Conservation (phyloP, 176 grass and related monocot genomes). For the Aegilops sharonensis region DNA sequence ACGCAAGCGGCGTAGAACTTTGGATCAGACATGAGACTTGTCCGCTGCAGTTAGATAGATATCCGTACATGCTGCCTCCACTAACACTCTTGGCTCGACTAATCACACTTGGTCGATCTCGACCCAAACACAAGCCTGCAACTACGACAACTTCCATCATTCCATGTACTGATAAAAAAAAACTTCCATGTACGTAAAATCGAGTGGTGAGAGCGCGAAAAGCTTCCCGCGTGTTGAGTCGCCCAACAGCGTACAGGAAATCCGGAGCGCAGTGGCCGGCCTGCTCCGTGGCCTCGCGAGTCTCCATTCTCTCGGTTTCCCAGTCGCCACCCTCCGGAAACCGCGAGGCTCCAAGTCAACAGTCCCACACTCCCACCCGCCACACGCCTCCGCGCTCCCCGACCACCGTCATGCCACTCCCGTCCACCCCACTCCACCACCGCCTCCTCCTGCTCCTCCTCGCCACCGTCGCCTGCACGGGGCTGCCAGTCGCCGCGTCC, state of each 20-base stretch:
- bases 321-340: neutral
- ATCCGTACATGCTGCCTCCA: no score
- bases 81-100: no score
- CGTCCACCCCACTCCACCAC: conserved; percentile 7
- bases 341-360: neutral
- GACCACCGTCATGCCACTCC: conserved; percentile 20
- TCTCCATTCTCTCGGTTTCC: neutral
- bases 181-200: no score
- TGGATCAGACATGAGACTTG: no score
- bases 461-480: conserved; percentile 5
- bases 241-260: neutral
- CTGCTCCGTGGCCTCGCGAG: neutral
- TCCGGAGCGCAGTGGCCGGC: conserved; percentile 10
- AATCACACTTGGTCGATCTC: no score
- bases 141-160: no score
- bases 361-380: no score
- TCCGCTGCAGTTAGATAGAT: no score
- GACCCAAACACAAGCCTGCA: no score
- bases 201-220: neutral
- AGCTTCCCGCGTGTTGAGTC: neutral
- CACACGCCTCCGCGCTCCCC: neutral
- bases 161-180: no score
- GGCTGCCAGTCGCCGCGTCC: neutral
- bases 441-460: conserved; percentile 16
- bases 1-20: neutral